phyloP scores from a whole-genome alignment of 345 rosid genomes.

The Hypericum androsaemum region DNA sequence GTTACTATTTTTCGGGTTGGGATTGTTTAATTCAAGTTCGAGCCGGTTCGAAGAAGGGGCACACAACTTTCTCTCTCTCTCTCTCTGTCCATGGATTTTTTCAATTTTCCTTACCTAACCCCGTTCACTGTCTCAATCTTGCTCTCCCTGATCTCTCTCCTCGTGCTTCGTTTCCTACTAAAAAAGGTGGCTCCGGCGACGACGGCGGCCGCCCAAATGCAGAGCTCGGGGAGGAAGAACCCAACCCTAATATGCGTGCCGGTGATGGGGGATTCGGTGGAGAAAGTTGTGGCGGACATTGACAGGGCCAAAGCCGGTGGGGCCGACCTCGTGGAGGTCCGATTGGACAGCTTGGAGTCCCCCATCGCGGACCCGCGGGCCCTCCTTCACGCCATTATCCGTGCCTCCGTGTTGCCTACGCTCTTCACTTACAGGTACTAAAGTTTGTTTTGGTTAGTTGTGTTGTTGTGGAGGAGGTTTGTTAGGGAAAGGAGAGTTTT shows the following conservation, averaged over 20 bases:
- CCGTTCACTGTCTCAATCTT: not conserved
- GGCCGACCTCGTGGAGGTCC: constrained; percentile 80
- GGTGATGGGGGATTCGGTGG: constrained; percentile 55
- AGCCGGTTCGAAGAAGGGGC: no score
- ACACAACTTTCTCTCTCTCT: no score
- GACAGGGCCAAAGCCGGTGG: constrained; percentile 50
- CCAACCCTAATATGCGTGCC: constrained; percentile 75
- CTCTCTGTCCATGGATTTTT: no score
- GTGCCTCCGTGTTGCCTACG: constrained; percentile 55
- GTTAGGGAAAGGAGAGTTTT: constrained; percentile 8
- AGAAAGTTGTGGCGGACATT: constrained; percentile 39
- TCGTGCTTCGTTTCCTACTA: not conserved
- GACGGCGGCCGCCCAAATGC: constrained; percentile 17
- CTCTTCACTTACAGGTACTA: constrained; percentile 80
- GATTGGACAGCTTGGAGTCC: constrained; percentile 54
- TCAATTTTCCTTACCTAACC: no score
- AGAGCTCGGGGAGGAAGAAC: constrained; percentile 30
- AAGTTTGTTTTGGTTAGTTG: not conserved
- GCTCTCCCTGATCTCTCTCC: not conserved
- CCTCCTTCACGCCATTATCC: constrained; percentile 44
- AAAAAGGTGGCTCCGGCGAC: constrained; percentile 35
- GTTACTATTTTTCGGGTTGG: not conserved
- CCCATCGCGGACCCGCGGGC: constrained; percentile 27
- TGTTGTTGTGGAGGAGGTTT: not conserved
- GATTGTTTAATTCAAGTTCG: no score